Evolutionary conservation across 371 early-diverging fungal genomes (phyloP).

Genomic region (Thermomucor indicae-seudaticae): DNA sequence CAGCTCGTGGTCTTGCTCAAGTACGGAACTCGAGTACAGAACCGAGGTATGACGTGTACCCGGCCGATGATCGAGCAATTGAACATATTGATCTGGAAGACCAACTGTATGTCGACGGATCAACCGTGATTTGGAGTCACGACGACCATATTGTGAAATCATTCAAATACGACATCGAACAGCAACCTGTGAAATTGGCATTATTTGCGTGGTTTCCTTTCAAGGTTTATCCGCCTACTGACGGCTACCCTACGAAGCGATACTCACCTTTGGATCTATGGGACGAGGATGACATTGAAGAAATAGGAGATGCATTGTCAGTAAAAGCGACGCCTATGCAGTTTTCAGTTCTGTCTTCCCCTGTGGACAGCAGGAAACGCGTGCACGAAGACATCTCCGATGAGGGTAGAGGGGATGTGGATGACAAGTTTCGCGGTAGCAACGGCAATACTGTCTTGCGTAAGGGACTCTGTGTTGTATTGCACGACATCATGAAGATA

Average conservation of each 20-base stretch:
- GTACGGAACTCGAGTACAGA: not conserved
- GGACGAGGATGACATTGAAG: not conserved
- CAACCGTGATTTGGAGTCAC: constrained; percentile 18
- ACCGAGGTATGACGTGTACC: not conserved
- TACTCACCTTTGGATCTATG: constrained; percentile 2
- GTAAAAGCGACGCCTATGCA: not conserved
- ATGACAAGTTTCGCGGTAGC: too few relatives aligned
- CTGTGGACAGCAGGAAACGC: not conserved
- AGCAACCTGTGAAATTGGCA: constrained; percentile 11
- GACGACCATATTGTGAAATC: constrained; percentile 10
- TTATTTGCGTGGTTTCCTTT: constrained; percentile 21
- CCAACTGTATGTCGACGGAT: constrained; percentile 11
- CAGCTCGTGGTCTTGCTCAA: not conserved
- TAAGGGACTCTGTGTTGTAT: constrained; percentile 14
- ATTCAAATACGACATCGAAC: constrained; percentile 6
- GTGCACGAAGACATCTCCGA: not conserved
- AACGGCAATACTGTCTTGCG: constrained; percentile 1
- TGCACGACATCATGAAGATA: constrained; percentile 12
- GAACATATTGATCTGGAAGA: constrained; percentile 9
- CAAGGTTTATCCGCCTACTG: not conserved
- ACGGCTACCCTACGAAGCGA: not conserved
- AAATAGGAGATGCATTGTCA: not conserved
- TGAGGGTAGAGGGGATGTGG: not conserved
- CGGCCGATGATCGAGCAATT: not conserved
- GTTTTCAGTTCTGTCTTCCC: not conserved